These are phyloP conservation scores for Leucocoprinus leucothites DNA, from an alignment of 768 basidiomycete species.

Conservation along the genomic window DNA sequence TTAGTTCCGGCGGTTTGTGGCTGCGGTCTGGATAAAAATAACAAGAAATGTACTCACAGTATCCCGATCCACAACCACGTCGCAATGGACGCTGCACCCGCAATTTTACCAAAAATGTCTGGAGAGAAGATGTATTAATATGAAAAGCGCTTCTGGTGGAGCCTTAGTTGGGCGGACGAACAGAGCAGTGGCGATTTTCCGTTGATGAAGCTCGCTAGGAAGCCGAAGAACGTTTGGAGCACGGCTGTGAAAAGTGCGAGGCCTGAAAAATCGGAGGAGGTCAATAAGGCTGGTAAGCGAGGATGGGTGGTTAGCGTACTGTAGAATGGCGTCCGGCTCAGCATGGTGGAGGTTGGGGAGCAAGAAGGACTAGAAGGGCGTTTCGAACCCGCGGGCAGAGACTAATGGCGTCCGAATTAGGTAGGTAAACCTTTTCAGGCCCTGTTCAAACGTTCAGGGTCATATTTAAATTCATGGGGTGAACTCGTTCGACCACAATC, in stretches of 20 bases:
- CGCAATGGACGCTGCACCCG: conserved; percentile 24
- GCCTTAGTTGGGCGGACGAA: conserved; percentile 14
- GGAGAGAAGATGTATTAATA: neutral
- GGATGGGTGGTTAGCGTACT: conserved; percentile 17
- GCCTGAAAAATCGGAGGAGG: conserved; percentile 16
- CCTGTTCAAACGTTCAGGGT: conserved; percentile 2
- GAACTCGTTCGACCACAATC: neutral
- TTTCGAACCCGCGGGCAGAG: neutral
- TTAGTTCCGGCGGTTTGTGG: too few relatives aligned
- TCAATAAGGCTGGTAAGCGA: neutral
- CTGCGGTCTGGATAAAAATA: neutral
- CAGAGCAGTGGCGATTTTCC: conserved; percentile 29
- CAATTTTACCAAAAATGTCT: conserved; percentile 32
- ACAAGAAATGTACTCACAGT: conserved; percentile 22
- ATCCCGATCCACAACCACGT: conserved; percentile 34
- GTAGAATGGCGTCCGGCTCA: conserved; percentile 28
- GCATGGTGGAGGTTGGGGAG: conserved; percentile 15
- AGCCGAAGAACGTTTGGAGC: conserved; percentile 31
- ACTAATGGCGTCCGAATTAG: too few relatives aligned
- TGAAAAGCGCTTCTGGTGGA: neutral
- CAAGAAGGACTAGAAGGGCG: conserved; percentile 6
- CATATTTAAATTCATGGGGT: neutral
- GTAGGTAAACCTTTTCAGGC: too few relatives aligned
- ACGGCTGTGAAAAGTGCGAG: conserved; percentile 30
- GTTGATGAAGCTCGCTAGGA: conserved; percentile 29